These are phyloP conservation scores for Cerioporus squamosus DNA, from an alignment of 1,284 basidiomycete genomes.

Conservation along the genomic window DNA sequence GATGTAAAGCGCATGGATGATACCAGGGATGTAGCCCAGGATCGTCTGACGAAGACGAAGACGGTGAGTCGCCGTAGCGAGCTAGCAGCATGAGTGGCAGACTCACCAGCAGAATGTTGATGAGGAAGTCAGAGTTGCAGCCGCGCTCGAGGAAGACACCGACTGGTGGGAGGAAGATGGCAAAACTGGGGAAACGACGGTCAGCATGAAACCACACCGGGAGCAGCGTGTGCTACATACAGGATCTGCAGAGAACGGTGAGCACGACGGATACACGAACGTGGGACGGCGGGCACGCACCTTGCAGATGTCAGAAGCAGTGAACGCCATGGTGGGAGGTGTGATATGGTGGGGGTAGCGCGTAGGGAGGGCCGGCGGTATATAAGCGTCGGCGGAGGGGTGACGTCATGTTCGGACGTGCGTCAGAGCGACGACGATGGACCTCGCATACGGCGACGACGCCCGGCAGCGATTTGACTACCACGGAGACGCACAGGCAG, in stretches of 20 bases:
- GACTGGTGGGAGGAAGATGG: conserved; percentile 76
- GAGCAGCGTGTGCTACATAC: conserved; percentile 24
- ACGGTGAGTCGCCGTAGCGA: background rate
- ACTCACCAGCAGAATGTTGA: conserved; percentile 66
- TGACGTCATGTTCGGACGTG: conserved; percentile 21
- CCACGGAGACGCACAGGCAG: conserved; percentile 32
- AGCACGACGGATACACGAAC: background rate
- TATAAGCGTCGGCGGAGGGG: conserved; percentile 18
- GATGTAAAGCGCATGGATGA: conserved; percentile 80
- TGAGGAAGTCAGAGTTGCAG: conserved; percentile 69
- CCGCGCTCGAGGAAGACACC: conserved; percentile 83
- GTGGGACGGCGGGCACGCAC: conserved; percentile 37
- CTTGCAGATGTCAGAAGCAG: conserved; percentile 76
- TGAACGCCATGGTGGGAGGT: conserved; percentile 63
- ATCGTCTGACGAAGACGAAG: conserved; percentile 45
- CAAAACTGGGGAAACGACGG: conserved; percentile 47
- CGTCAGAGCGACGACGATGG: conserved; percentile 28
- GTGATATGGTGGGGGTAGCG: conserved; percentile 12
- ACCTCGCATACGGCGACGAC: conserved; percentile 47
- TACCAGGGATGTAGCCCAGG: conserved; percentile 76
- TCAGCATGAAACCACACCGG: background rate
- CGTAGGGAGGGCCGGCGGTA: background rate
- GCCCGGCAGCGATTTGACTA: conserved; percentile 51
- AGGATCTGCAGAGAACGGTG: conserved; percentile 32
- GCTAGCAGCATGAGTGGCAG: background rate